Evolutionary conservation across 352 stramenopile genomes (phyloP), one percentile per base, ranked within the genome.

Genomic region (Pythium guiyangense): DNA sequence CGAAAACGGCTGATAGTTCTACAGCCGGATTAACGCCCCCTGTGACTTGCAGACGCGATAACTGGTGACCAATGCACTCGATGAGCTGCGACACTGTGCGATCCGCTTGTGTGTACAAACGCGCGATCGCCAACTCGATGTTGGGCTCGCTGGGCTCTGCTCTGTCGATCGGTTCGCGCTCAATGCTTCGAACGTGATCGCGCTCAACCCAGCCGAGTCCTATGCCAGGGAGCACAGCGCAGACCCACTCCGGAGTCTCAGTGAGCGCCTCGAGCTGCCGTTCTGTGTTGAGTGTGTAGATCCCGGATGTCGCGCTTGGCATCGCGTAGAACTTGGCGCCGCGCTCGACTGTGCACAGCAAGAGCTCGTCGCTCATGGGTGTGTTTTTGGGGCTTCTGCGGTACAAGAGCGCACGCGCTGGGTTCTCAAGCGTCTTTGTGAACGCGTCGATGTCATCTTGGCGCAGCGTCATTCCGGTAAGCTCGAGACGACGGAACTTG

Each of bases 381-480:
- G 5, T 14, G 1, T 26, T 25, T 42, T 2, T 22, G 14, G 27
- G 5, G 26, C 34, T 22, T 22, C n/a, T 18, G 11, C 26, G 39
- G 43, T 39, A 52, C 27, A 59, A 27, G 18, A 59, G n/a, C 46
- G 52, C 53, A 4, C 18, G 20, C 12, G 14, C 53, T 22, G 44
- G 29, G 25, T 53, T 35, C 18, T 49, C 18, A 2, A 57, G 39
- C 25, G 40, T 49, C 18, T 20, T 26, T 4, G 20, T 8, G 26
- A 56, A 56, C 35, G 31, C 50, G 12, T 10, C n/a, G 25, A 52
- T n/a, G 8, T n/a, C 26, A 8, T 14, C 27, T 12, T 27, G 17
- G 12, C 31, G n/a, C 12, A 48, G 26, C 17, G 35, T 20, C 10
- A 10, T 22, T 15, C 35, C 22, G n/a, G 15, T n/a, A n/a, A n/a